phyloP scores from a whole-genome alignment of 2,329 filamentous ascomycete genomes.

The Colletotrichum costaricense region DNA sequence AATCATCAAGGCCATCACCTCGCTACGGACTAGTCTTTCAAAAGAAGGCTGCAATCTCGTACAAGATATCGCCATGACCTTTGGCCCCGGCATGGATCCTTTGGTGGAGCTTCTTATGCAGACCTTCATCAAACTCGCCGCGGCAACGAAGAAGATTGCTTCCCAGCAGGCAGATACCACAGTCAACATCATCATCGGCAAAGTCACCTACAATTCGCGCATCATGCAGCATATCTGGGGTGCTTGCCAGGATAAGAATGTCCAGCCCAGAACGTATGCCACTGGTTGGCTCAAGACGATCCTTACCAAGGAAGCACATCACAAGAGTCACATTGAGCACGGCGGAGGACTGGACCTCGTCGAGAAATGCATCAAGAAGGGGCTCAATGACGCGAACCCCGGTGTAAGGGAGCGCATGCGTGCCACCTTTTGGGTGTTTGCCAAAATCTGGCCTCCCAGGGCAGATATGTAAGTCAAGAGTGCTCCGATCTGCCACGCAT shows the following conservation, averaged over 20 bases:
- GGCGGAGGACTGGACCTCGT: slow-evolving; percentile 84
- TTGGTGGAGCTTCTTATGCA: slow-evolving; percentile 94
- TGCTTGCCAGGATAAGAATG: slow-evolving; percentile 93
- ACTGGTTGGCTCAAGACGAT: slow-evolving; percentile 87
- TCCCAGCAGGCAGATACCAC: slow-evolving; percentile 85
- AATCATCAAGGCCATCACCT: slow-evolving; percentile 86
- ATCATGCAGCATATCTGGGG: slow-evolving; percentile 87
- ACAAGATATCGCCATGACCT: slow-evolving; percentile 83
- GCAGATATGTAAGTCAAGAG: slow-evolving; percentile 73
- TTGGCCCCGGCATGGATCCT: slow-evolving; percentile 83
- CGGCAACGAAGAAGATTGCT: slow-evolving; percentile 91
- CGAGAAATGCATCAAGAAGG: slow-evolving; percentile 90
- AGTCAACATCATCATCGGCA: slow-evolving; percentile 83
- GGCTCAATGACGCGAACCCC: slow-evolving; percentile 89
- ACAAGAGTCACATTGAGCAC: slow-evolving; percentile 88
- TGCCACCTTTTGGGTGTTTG: slow-evolving; percentile 87
- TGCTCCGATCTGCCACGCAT: not conserved
- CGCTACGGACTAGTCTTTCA: slow-evolving; percentile 88
- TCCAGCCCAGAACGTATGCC: slow-evolving; percentile 83
- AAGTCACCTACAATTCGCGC: slow-evolving; percentile 82
- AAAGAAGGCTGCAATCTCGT: slow-evolving; percentile 87
- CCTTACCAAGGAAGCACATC: slow-evolving; percentile 78
- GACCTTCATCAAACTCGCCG: slow-evolving; percentile 88
- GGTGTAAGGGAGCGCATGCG: slow-evolving; percentile 89
- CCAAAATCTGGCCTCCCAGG: slow-evolving; percentile 79